phyloP scores from a whole-genome alignment of 441 rosid genomes.

The Codiaeum variegatum region DNA sequence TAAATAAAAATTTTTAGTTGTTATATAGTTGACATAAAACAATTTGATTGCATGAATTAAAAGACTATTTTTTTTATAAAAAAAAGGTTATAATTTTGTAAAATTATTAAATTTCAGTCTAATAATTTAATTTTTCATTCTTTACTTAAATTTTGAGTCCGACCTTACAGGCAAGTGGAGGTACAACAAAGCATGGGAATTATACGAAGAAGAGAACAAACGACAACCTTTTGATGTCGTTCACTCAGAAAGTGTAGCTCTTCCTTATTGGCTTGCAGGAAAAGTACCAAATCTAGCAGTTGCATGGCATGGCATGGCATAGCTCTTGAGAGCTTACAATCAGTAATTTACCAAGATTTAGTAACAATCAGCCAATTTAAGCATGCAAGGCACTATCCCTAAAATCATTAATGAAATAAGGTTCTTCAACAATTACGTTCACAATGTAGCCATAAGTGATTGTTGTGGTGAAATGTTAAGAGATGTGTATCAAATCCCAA shows the following conservation, averaged over 20 bases:
- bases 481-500: slow-evolving; percentile 83
- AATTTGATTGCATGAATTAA: too few species aligned
- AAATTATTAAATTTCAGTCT: too few species aligned
- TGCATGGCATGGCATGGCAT: slow-evolving; percentile 97
- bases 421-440: slow-evolving; percentile 69
- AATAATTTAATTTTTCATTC: too few species aligned
- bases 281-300: slow-evolving; percentile 64
- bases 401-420: slow-evolving; percentile 81
- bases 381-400: slow-evolving; percentile 59
- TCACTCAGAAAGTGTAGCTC: slow-evolving; percentile 89
- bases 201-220: slow-evolving; percentile 53
- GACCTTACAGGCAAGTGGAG: slow-evolving; percentile 71
- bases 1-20: too few species aligned
- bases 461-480: slow-evolving; percentile 91
- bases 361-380: slow-evolving; percentile 48
- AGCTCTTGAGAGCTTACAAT: slow-evolving; percentile 77
- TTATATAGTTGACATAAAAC: too few species aligned
- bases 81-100: too few species aligned
- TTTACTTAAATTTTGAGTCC: too few species aligned
- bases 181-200: slow-evolving; percentile 80
- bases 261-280: slow-evolving; percentile 71
- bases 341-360: slow-evolving; percentile 73
- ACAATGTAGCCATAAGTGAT: slow-evolving; percentile 84
- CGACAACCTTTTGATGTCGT: slow-evolving; percentile 60
- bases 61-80: too few species aligned